Evolutionary conservation across 441 rosid species (phyloP), one percentile per base, ranked within the genome.

Genomic region (Arabidopsis hybrid): DNA sequence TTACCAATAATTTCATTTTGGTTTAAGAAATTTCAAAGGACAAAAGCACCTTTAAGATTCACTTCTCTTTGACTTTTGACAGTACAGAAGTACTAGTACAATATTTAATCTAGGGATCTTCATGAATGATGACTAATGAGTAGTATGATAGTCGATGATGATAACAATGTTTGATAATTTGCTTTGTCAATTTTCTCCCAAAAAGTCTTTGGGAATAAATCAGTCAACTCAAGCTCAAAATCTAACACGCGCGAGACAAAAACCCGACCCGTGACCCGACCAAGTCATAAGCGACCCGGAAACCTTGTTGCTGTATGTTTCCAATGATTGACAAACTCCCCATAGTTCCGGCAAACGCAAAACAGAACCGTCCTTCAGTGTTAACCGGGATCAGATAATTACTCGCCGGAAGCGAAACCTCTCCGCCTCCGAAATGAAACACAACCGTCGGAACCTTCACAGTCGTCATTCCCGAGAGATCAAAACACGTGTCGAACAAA

Each of bases 401-500:
- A 31, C 91, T 79, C 45, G 97, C 97, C 80, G 97, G 97, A 49
- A 94, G 73, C 1, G 97, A 84, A 78, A 94, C 89, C 40, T 90
- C 92, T 16, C 97, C 97, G 0, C 97, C 94, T 3, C 86, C 74
- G 70, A 86, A 94, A 60, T 92, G 99, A 70, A 94, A 70, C 40
- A 86, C 97, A 56, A 94, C 97, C 13, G 99, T 92, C 16, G 99
- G 99, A 38, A 94, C 99, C 75, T 92, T 94, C 69, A 92, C 95
- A 58, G 85, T 87, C 50, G 87, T 87, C 88, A 81, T 85, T 7
- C 97, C 97, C 0, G 94, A 85, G 65, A 90, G 72, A 79, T 94
- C 94, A 40, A 81, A 94, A 57, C 99, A 94, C 35, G 99, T 89
- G 65, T 94, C 99, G 73, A 94, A 94, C 80, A 94, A 73, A 11